These are phyloP conservation scores for Echites panduratus DNA, from an alignment of 257 asterid species.

Conservation along the genomic window DNA sequence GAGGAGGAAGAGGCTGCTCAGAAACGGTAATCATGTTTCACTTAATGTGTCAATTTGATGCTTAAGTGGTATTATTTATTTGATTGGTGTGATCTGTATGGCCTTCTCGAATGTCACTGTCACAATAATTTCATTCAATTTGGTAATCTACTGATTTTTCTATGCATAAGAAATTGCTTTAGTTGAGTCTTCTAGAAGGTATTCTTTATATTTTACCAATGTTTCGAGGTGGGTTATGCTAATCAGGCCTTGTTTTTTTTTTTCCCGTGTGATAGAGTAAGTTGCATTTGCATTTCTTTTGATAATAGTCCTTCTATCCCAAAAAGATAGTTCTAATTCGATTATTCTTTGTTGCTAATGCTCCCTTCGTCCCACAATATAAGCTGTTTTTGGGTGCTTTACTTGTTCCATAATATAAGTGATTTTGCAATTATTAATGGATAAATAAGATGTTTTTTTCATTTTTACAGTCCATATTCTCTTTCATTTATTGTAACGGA, in stretches of 20 bases:
- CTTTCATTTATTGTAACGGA: no score
- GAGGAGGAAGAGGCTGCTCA: slow-evolving; percentile 97
- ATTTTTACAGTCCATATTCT: no score
- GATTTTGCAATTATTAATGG: no score
- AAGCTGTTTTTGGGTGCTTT: no score
- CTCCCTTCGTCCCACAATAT: no score
- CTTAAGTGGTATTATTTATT: not conserved
- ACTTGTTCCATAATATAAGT: no score
- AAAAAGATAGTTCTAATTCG: no score
- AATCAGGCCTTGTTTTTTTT: no score
- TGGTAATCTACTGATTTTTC: not conserved
- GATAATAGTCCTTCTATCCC: no score
- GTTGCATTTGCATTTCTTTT: not conserved
- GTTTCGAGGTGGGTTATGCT: not conserved
- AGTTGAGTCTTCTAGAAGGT: not conserved
- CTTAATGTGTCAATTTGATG: slow-evolving; percentile 6
- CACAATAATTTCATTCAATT: not conserved
- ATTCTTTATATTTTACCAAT: not conserved
- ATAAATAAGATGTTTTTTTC: no score
- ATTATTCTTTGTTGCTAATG: no score
- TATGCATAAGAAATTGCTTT: not conserved
- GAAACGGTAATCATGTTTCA: slow-evolving; percentile 42
- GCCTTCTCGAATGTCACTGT: not conserved
- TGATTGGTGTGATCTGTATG: not conserved
- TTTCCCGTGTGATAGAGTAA: not conserved